Percentiles rank a stretch among this genome's conserved stretches.
Evolutionary conservation across 2,329 filamentous ascomycete genomes (phyloP).

Genomic region (Alternaria alternata): DNA sequence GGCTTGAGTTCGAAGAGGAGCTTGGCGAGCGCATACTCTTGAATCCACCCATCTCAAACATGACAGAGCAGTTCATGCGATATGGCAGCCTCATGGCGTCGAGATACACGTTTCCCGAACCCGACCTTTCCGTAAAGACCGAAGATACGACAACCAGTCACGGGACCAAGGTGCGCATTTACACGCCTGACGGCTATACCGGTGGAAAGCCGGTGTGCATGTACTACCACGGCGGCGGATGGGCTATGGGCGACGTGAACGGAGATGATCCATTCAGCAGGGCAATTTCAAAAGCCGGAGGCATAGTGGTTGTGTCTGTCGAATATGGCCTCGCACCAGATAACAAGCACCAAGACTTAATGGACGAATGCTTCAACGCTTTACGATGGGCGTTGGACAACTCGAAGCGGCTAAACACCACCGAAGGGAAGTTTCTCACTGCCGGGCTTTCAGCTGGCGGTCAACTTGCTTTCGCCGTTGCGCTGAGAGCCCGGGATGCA

Average conservation of each 20-base stretch:
- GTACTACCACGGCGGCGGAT: conserved; percentile 50
- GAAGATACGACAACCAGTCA: conserved; percentile 39
- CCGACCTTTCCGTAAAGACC: conserved; percentile 42
- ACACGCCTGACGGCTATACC: conserved; percentile 43
- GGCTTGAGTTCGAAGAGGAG: conserved; percentile 46
- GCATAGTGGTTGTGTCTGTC: conserved; percentile 46
- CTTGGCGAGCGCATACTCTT: conserved; percentile 40
- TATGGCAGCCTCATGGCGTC: conserved; percentile 29
- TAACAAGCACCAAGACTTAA: conserved; percentile 44
- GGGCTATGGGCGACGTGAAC: conserved; percentile 49
- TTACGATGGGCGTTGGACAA: conserved; percentile 43
- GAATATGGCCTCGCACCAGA: conserved; percentile 48
- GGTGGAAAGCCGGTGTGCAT: conserved; percentile 45
- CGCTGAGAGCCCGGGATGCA: conserved; percentile 51
- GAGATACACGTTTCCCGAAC: conserved; percentile 41
- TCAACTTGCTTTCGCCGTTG: conserved; percentile 48
- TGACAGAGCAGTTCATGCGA: conserved; percentile 23
- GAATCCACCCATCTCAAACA: conserved; percentile 30
- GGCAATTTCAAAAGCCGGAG: conserved; percentile 32
- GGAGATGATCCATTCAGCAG: conserved; percentile 43
- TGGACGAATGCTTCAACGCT: conserved; percentile 49
- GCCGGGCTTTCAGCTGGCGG: conserved; percentile 53
- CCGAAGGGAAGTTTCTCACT: conserved; percentile 43
- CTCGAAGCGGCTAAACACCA: conserved; percentile 33
- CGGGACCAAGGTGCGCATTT: conserved; percentile 45